Base-by-base conservation (phyloP, 352 stramenopile species). In the Phytophthora ohioensis region DNA sequence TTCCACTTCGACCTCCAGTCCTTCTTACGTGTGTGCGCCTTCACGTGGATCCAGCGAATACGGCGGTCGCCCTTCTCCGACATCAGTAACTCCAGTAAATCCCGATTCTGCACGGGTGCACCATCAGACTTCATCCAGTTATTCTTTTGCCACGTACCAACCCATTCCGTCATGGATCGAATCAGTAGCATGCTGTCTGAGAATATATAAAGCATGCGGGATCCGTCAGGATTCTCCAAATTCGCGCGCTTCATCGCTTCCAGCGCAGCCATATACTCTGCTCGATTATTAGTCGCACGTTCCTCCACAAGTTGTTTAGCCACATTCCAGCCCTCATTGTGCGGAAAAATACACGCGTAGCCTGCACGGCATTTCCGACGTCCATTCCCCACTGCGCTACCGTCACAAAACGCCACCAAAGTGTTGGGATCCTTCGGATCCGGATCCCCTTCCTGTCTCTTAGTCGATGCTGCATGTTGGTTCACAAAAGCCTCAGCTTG, bases 141-240 rank as follows among this genome's bases (percentile, higher is more conserved):
- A 7, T 89, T 92, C 35, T 76, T 81, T 35, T 78, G 65, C 85
- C 87, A 95, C 0, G 60, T 80, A 2, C 58, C 62, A 39, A 95
- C 65, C 85, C 85, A 93, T 61, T 93, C 78, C 3, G 84, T 93
- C 84, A 92, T 93, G 4, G 87, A 91, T 36, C 80, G 78, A 65
- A 93, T 92, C n/a, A 95, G 71, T 30, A 92, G 41, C 84, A 92
- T 90, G 41, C 81, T 92, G 57, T 92, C 83, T 4, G 84, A 90
- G 61, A 91, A 95, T 32, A 95, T 95, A 39, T 75, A 91, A 11
- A 95, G 75, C 62, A 79, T 55, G 8, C 64, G 64, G 6, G 48
- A 60, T 12, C 47, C 31, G 5, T 62, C 65, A 0, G 80, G 73
- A 30, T 93, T 71, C 61, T 91, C 73, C 6, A 79, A 3, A 49